These are phyloP conservation scores for Orbilia oligospora DNA, from an alignment of 2,329 filamentous ascomycete species.

Conservation along the genomic window DNA sequence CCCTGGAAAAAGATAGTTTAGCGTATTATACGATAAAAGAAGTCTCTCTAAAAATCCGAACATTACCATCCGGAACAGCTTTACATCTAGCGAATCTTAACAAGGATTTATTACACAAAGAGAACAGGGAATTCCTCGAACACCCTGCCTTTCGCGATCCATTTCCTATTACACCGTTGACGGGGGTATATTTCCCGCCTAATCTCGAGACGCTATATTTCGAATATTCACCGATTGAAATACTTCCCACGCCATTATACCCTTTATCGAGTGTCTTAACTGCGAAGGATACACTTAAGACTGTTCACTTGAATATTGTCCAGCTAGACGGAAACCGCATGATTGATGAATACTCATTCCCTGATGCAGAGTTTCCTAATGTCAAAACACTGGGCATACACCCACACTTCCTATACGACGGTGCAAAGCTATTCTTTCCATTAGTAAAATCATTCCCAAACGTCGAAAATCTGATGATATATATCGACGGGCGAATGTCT, in stretches of 20 bases:
- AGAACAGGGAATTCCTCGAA: background rate
- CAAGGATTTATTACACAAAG: background rate
- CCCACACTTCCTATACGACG: background rate
- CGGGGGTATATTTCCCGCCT: background rate
- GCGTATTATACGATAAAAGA: background rate
- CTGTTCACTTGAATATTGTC: background rate
- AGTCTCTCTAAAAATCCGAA: background rate
- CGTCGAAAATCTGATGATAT: background rate
- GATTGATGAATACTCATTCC: background rate
- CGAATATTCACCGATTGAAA: background rate
- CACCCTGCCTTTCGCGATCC: too few species aligned
- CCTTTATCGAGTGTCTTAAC: background rate
- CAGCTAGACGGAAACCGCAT: background rate
- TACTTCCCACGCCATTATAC: background rate
- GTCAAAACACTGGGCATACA: background rate
- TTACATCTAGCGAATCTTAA: background rate
- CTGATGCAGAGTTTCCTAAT: background rate
- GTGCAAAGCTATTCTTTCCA: background rate
- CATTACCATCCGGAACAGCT: background rate
- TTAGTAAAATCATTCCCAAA: constrained; percentile 10
- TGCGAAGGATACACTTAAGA: background rate
- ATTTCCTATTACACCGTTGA: too few species aligned
- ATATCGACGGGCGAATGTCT: background rate
- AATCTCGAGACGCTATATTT: constrained; percentile 2
- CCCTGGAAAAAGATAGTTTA: background rate